Evolutionary conservation across 2,329 filamentous ascomycete species (phyloP).

Genomic region (Botrytis galanthina): DNA sequence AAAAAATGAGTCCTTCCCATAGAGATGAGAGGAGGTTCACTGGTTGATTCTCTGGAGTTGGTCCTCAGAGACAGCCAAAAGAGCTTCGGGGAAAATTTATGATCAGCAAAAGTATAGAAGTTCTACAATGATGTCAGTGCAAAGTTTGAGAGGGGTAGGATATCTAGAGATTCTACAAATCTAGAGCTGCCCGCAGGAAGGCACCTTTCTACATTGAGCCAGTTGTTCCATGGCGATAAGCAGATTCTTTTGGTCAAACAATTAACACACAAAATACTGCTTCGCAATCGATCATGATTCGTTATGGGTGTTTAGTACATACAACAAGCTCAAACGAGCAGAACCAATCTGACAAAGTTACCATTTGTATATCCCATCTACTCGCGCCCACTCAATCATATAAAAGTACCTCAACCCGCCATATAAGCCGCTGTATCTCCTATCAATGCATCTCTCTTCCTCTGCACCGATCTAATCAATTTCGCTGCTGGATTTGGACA

Average conservation of each 20-base stretch:
- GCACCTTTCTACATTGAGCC: fast-evolving
- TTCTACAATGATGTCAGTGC: neutral
- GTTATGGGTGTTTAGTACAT: no score
- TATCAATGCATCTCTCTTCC: neutral
- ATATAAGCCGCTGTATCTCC: slow-evolving; percentile 16
- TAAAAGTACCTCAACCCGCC: neutral
- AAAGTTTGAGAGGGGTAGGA: neutral
- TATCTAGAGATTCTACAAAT: no score
- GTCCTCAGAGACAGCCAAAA: neutral
- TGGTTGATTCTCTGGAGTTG: fast-evolving
- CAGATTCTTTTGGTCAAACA: neutral
- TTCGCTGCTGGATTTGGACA: slow-evolving; percentile 15
- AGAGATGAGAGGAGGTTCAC: neutral
- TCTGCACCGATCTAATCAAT: neutral
- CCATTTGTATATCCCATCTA: neutral
- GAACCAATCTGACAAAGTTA: neutral
- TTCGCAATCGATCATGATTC: neutral
- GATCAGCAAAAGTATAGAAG: neutral
- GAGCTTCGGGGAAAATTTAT: neutral
- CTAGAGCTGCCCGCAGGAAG: no score
- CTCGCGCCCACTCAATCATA: neutral
- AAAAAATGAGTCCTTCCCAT: fast-evolving
- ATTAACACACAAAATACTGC: fast-evolving
- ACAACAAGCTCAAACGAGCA: neutral
- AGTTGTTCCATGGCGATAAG: no score